Evolutionary conservation across 306 rosid species (phyloP).

Genomic region (Castanea mollissima): DNA sequence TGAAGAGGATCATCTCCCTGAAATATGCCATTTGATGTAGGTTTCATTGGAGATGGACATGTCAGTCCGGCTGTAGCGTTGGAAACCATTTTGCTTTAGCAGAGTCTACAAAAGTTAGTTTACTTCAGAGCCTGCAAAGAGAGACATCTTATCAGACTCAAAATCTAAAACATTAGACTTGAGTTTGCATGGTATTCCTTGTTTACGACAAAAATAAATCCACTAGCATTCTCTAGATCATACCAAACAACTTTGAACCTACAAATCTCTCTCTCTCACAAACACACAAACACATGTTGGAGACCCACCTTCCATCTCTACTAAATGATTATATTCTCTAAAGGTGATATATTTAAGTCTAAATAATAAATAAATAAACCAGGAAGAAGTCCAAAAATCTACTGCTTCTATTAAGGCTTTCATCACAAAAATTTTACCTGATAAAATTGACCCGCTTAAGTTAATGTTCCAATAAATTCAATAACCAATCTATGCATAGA

Average conservation of each 20-base stretch:
- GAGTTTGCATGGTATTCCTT: background rate
- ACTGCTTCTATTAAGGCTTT: background rate
- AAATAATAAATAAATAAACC: background rate
- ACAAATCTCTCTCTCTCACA: too few relatives aligned
- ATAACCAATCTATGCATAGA: too few relatives aligned
- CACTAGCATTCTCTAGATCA: background rate
- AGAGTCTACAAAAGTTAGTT: slow-evolving; percentile 10
- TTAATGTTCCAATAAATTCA: too few relatives aligned
- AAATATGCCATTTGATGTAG: slow-evolving; percentile 76
- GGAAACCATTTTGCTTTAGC: slow-evolving; percentile 38
- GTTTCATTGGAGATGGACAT: slow-evolving; percentile 62
- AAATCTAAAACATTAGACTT: background rate
- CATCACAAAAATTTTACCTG: too few relatives aligned
- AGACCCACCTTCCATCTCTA: too few relatives aligned
- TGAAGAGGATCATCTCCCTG: slow-evolving; percentile 88
- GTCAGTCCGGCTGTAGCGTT: slow-evolving; percentile 28
- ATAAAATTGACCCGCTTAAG: background rate
- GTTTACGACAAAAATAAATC: background rate
- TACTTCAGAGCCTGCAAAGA: slow-evolving; percentile 32
- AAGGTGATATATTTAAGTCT: too few relatives aligned
- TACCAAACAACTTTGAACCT: background rate
- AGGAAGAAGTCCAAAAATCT: background rate
- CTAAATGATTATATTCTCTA: too few relatives aligned
- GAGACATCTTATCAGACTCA: background rate
- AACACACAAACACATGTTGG: too few relatives aligned